Evolutionary conservation across 75 land plant species (phyloP).

Genomic region (Ceratopteris richardii): DNA sequence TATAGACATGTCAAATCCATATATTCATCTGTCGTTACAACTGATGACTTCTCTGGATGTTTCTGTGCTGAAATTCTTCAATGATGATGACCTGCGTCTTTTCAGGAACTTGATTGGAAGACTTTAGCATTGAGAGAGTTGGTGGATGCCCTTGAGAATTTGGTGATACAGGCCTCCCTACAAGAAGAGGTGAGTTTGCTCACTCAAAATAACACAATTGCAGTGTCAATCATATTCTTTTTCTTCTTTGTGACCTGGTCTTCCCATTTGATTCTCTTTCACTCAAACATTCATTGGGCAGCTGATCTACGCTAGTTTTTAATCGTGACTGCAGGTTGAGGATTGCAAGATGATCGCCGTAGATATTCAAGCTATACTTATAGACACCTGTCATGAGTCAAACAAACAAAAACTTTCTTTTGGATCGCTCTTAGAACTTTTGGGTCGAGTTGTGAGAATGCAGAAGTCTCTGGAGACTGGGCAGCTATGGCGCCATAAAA

Average conservation of each 20-base stretch:
- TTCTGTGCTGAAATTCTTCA: too few relatives aligned
- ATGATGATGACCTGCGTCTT: too few relatives aligned
- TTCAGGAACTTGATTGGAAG: slow-evolving; percentile 2
- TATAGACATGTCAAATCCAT: too few relatives aligned
- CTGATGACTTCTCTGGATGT: too few relatives aligned
- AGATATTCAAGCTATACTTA: not conserved
- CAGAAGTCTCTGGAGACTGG: not conserved
- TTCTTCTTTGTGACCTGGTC: not conserved
- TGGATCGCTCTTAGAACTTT: not conserved
- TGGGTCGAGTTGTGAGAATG: slow-evolving; percentile 1
- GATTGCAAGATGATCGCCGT: not conserved
- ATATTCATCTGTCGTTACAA: too few relatives aligned
- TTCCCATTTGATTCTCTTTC: too few relatives aligned
- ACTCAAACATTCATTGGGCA: too few relatives aligned
- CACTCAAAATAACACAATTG: not conserved
- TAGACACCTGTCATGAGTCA: not conserved
- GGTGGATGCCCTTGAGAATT: slow-evolving; percentile 2
- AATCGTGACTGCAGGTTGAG: not conserved
- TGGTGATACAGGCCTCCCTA: not conserved
- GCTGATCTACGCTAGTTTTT: not conserved
- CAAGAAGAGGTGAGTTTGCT: not conserved
- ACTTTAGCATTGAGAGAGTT: not conserved
- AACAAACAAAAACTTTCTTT: not conserved
- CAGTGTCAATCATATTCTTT: too few relatives aligned
- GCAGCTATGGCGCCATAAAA: not conserved